Percentiles rank a stretch among this genome's conserved stretches.
phyloP scores from a whole-genome alignment of 805 yeast genomes.

The Debaryomyces hansenii region DNA sequence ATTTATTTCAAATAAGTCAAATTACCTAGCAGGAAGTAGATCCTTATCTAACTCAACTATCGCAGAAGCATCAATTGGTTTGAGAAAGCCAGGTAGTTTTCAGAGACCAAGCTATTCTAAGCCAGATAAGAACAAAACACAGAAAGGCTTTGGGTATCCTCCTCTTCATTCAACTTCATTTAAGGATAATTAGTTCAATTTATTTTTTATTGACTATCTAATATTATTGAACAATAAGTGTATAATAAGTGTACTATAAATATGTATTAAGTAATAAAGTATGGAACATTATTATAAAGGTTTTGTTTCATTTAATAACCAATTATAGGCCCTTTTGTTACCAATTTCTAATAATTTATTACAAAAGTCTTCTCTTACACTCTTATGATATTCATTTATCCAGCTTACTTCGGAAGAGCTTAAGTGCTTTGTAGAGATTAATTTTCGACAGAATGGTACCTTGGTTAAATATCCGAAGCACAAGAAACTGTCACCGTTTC shows the following conservation, averaged over 20 bases:
- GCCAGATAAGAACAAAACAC: conserved; percentile 11
- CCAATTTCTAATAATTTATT: conserved; percentile 49
- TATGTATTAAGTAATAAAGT: not conserved
- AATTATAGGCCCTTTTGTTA: conserved; percentile 59
- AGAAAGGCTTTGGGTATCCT: conserved; percentile 23
- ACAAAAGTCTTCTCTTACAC: conserved; percentile 32
- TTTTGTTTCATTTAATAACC: conserved; percentile 70
- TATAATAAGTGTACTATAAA: conserved; percentile 2
- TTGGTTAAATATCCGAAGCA: conserved; percentile 43
- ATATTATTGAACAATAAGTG: not conserved
- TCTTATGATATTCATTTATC: conserved; percentile 40
- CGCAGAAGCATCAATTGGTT: conserved; percentile 9
- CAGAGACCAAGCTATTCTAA: conserved; percentile 26
- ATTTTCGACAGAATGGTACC: conserved; percentile 38
- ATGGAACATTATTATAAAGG: conserved; percentile 17
- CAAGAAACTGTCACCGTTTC: conserved; percentile 29
- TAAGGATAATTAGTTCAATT: not conserved
- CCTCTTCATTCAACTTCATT: conserved; percentile 24
- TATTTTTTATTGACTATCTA: not conserved
- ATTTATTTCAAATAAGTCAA: conserved; percentile 28
- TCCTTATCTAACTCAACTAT: not conserved
- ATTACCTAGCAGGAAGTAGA: not conserved
- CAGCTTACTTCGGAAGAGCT: conserved; percentile 31
- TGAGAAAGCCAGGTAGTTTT: conserved; percentile 35
- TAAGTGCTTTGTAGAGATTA: conserved; percentile 34